Conservation (phyloP, 805 yeast genomes). For the Sugiyamaella marilandica region DNA sequence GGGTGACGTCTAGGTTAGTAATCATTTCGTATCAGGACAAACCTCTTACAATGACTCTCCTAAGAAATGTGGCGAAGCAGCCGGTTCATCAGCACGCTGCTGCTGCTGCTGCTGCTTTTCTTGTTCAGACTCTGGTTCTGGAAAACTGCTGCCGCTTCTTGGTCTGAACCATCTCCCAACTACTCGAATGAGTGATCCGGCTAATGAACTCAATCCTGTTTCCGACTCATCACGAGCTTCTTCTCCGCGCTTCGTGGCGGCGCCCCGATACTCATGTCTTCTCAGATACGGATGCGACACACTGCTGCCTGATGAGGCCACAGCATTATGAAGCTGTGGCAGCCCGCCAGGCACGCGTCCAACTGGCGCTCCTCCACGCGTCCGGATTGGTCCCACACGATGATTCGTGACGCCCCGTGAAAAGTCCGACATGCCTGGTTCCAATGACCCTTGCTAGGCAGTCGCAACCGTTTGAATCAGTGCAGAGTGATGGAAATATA, state of each 20-base stretch:
- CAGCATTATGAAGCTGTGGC: not conserved
- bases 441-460: not conserved
- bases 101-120: not conserved
- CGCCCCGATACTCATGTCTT: not conserved
- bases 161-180: not conserved
- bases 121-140: not conserved
- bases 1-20: not conserved
- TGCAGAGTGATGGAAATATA: no score
- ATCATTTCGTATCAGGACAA: not conserved
- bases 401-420: not conserved
- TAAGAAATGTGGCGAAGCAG: slow-evolving; percentile 12
- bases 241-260: not conserved
- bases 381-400: not conserved
- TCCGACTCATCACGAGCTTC: not conserved
- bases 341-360: not conserved
- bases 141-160: not conserved
- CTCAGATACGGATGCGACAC: not conserved
- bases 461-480: not conserved
- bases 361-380: not conserved
- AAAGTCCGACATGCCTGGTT: not conserved
- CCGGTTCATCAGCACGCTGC: not conserved
- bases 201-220: not conserved
- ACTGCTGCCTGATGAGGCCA: not conserved
- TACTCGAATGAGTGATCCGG: not conserved
- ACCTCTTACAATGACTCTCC: slow-evolving; percentile 14